Base-by-base conservation (phyloP, 192 early-diverging fungal genomes). In the Linnemannia zychae region DNA sequence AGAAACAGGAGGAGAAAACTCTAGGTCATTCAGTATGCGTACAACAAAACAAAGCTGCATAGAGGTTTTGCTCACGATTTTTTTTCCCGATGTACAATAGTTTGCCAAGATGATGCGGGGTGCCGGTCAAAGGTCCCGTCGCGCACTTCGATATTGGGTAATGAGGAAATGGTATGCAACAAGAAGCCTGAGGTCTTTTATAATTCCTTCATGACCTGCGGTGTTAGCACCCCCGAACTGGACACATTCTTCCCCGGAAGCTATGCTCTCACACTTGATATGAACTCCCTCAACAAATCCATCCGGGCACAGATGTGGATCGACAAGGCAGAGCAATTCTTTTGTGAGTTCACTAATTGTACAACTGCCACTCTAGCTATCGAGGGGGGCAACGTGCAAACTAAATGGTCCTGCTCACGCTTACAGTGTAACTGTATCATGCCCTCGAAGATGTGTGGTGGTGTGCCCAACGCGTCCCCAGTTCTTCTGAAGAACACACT, bases 401-500 rank as follows among this genome's bases (percentile, higher is more conserved):
- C 79, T 2, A 79, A 82, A 48, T 80, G 88, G 88, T 78, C 71
- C n/a, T 93, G 93, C 74, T 74, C 78, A 9, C 44, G 68, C 0
- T 52, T 90, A 5, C 33, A 84, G 28, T 93, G 93, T 80, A 76
- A 78, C 18, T 93, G 93, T 70, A 44, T 84, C 48, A 73, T 73
- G 31, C 86, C 87, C n/a, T 86, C 88, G 16, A 31, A 80, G 0
- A 91, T 93, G 75, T 93, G 92, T 74, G 91, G 92, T 13, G 90
- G 90, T 28, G 28, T 75, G 38, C 67, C 82, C 34, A 88, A 88
- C 16, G 74, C 76, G 1, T 40, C 68, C 13, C 48, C 48, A 15
- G 40, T 91, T 38, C 79, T 89, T 66, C 53, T 93, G 24, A 82
- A 77, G 20, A 63, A 66, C 16, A 46, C 81, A 0, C 57, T 93